Base-by-base conservation (phyloP, 768 basidiomycete species). In the Podaxis sp. region DNA sequence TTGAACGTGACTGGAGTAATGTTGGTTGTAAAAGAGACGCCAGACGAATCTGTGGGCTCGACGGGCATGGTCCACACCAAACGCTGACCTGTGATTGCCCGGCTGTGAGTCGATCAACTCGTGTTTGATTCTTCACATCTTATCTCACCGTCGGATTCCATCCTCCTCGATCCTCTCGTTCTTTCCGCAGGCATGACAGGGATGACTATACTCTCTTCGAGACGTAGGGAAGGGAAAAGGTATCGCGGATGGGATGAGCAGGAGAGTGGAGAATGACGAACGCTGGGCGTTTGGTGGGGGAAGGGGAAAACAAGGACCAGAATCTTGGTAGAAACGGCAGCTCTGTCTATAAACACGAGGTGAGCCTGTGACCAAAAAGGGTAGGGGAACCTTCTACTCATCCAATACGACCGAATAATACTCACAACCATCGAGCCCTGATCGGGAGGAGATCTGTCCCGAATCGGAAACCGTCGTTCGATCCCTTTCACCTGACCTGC, bases 301-400 rank as follows among this genome's bases (percentile, higher is more conserved):
- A 66, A 59, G 58, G 57, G 59, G 57, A 67, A 68, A 67, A 68
- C 58, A 62, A 63, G 55, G 52, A 62, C 56, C 65, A 66, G 68
- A 66, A 61, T 56, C 63, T 64, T 61, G 65, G 65, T 64, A 54
- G 64, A 65, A 64, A 62, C 66, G 70, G 69, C 69, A 63, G 71
- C 67, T 69, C 68, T 61, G 67, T 54, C 69, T 72, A 68, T 71
- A 70, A 72, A 66, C 74, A 75, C 71, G 71, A 75, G 71, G 71
- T 56, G 67, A 67, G 43, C 59, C 58, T 65, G 41, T 57, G 57
- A 63, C 71, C 69, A 68, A 68, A 71, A 71, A 71, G 69, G 70
- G 70, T 66, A 68, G 60, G 2, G 43, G 27, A 8, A 19, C 59
- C 60, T 59, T 59, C 60, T 49, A 29, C 41, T 19, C 40, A 22